Evolutionary conservation across 768 basidiomycete species (phyloP).

Genomic region (Fomitopsis pulvina): DNA sequence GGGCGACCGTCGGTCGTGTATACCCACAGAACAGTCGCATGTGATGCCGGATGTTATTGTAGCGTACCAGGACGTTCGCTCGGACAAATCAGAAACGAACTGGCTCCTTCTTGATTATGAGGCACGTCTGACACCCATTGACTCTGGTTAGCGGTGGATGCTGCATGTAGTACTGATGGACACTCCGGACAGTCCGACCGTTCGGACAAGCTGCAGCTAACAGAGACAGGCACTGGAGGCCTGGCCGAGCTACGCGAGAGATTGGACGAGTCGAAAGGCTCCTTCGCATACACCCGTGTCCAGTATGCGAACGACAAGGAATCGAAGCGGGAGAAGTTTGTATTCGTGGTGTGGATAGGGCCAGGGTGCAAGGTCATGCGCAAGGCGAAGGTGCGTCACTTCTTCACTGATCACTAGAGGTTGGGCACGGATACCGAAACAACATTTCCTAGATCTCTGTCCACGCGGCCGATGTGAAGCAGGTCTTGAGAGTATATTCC

Average conservation of each 20-base stretch:
- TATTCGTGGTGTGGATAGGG: slow-evolving; percentile 83
- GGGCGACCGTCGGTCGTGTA: slow-evolving; percentile 17
- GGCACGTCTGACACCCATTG: slow-evolving; percentile 29
- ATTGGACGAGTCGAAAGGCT: slow-evolving; percentile 69
- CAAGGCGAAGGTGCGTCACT: slow-evolving; percentile 68
- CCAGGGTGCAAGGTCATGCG: slow-evolving; percentile 83
- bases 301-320: slow-evolving; percentile 84
- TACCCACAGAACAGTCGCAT: slow-evolving; percentile 13
- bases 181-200: slow-evolving; percentile 46
- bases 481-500: slow-evolving; percentile 67
- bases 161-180: neutral
- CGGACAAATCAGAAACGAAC: slow-evolving; percentile 79
- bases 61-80: slow-evolving; percentile 88
- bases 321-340: slow-evolving; percentile 83
- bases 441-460: slow-evolving; percentile 71
- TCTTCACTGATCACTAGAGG: neutral
- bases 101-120: slow-evolving; percentile 92
- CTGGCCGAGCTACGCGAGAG: slow-evolving; percentile 68
- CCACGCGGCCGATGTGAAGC: slow-evolving; percentile 84
- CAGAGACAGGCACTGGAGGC: slow-evolving; percentile 74
- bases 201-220: slow-evolving; percentile 76
- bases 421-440: neutral
- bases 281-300: slow-evolving; percentile 80
- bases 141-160: neutral
- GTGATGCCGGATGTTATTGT: slow-evolving; percentile 11